Evolutionary conservation across 495 filamentous ascomycete species (phyloP).

Genomic region (Immersiella caudata): DNA sequence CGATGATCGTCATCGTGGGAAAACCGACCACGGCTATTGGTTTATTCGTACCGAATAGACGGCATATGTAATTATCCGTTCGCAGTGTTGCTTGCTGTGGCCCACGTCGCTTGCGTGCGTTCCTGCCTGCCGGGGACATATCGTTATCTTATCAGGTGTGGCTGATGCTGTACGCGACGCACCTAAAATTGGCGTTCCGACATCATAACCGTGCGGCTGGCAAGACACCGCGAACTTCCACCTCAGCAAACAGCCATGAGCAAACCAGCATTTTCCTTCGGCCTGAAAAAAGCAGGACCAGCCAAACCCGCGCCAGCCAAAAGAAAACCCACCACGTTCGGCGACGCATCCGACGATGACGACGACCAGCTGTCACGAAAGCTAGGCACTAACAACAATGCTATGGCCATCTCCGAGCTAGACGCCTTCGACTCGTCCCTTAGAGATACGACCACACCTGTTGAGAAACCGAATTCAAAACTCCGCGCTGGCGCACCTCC

Average conservation of each 20-base stretch:
- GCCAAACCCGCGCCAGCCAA: slow-evolving; percentile 26
- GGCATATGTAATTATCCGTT: background rate
- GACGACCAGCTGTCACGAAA: slow-evolving; percentile 18
- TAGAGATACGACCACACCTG: slow-evolving; percentile 31
- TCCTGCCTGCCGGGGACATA: background rate
- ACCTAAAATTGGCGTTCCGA: background rate
- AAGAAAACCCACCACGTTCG: slow-evolving; percentile 34
- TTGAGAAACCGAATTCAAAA: slow-evolving; percentile 50
- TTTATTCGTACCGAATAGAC: background rate
- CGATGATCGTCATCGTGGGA: slow-evolving; percentile 35
- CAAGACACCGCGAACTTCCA: background rate
- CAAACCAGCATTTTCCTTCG: slow-evolving; percentile 22
- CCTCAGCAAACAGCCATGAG: slow-evolving; percentile 1
- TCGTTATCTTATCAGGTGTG: background rate
- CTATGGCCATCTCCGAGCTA: slow-evolving; percentile 31
- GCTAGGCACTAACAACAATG: slow-evolving; percentile 9
- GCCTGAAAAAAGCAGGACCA: slow-evolving; percentile 25
- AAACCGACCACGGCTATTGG: background rate
- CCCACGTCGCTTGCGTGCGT: background rate
- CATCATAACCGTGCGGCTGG: background rate
- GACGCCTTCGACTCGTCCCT: slow-evolving; percentile 17
- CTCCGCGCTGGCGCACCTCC: slow-evolving; percentile 40
- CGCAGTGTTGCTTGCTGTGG: background rate
- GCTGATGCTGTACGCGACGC: background rate
- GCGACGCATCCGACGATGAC: slow-evolving; percentile 33